A percentile compares a stretch with the other conserved stretches of the same genome.
These are phyloP conservation scores for Lepiota subincarnata DNA, from an alignment of 768 basidiomycete species.

Conservation along the genomic window DNA sequence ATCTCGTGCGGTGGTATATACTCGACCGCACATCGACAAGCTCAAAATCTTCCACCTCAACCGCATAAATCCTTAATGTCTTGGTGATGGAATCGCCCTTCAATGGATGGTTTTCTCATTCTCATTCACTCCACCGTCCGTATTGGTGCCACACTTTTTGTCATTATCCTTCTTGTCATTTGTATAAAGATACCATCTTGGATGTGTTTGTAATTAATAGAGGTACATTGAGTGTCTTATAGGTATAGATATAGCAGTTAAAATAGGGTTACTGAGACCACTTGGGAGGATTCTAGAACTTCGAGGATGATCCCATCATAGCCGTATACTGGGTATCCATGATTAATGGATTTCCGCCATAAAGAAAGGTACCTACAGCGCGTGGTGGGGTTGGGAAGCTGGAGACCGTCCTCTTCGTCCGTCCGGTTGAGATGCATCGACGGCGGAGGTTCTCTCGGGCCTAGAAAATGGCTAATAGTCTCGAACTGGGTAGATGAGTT, in stretches of 20 bases:
- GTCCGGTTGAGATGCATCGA: constrained; percentile 81
- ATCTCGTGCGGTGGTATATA: constrained; percentile 82
- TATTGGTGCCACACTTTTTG: neutral
- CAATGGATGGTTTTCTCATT: neutral
- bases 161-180: too few species aligned
- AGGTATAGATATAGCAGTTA: constrained; percentile 21
- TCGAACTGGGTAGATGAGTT: constrained; percentile 49
- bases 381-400: constrained; percentile 62
- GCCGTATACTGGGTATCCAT: constrained; percentile 50
- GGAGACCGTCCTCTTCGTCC: constrained; percentile 69
- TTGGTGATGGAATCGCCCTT: neutral
- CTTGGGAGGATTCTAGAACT: constrained; percentile 73
- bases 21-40: constrained; percentile 42
- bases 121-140: neutral
- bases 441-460: constrained; percentile 67
- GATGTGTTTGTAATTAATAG: neutral
- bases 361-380: constrained; percentile 43
- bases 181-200: too few species aligned
- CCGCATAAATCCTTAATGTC: neutral
- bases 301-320: constrained; percentile 82
- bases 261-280: constrained; percentile 70
- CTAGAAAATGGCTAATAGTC: constrained; percentile 72
- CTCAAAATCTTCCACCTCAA: constrained; percentile 22
- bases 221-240: neutral
- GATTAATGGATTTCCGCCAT: neutral